A percentile compares a stretch with the other conserved stretches of the same genome.
phyloP scores from a whole-genome alignment of 257 asterid genomes.

The Prunella vulgaris region DNA sequence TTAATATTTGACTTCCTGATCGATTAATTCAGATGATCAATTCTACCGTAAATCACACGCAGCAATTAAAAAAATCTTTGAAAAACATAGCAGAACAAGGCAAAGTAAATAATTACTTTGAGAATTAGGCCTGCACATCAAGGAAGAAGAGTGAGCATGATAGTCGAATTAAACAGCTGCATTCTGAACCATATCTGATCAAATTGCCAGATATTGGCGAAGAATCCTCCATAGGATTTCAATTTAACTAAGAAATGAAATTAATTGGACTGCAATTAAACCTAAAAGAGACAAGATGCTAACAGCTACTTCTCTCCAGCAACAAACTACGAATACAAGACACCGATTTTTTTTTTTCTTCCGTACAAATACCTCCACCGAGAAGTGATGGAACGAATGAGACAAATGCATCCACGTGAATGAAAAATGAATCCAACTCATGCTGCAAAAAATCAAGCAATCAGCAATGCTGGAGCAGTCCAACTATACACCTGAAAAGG shows the following conservation, averaged over 20 bases:
- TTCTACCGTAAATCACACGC: not conserved
- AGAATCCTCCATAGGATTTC: not conserved
- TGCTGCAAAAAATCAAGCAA: slow-evolving; percentile 26
- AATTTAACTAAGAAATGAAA: slow-evolving; percentile 20
- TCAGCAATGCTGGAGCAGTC: slow-evolving; percentile 22
- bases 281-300: slow-evolving; percentile 14
- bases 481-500: slow-evolving; percentile 34
- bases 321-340: slow-evolving; percentile 20
- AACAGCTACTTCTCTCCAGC: slow-evolving; percentile 2
- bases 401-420: slow-evolving; percentile 17
- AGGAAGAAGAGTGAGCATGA: slow-evolving; percentile 9
- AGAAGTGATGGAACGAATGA: not conserved
- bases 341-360: not conserved
- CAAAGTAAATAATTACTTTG: not conserved
- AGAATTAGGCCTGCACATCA: not conserved
- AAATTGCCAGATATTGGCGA: slow-evolving; percentile 8
- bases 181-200: slow-evolving; percentile 5
- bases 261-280: not conserved
- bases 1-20: no score
- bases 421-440: slow-evolving; percentile 19
- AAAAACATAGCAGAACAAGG: not conserved
- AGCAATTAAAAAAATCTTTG: not conserved
- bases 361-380: not conserved
- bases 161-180: not conserved
- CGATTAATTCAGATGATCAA: no score